These are phyloP conservation scores for Gloeophyllum trabeum DNA, from an alignment of 768 basidiomycete genomes.

Conservation along the genomic window DNA sequence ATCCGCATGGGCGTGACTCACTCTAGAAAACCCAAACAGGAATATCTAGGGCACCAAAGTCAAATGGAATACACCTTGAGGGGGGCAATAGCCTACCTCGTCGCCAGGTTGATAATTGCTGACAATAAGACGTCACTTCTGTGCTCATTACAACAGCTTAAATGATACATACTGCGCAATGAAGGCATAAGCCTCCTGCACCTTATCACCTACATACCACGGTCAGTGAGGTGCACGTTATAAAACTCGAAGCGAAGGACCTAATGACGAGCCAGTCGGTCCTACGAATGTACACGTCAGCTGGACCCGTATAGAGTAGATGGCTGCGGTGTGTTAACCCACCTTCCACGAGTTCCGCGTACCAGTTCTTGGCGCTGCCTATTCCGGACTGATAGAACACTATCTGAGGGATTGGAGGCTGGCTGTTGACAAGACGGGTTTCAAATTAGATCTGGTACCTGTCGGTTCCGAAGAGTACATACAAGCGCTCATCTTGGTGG, in stretches of 20 bases:
- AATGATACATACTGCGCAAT: constrained; percentile 53
- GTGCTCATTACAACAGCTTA: neutral
- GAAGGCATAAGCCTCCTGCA: constrained; percentile 73
- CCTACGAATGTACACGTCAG: too few species aligned
- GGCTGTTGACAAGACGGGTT: constrained; percentile 19
- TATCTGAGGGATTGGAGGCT: constrained; percentile 40
- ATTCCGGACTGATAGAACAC: constrained; percentile 59
- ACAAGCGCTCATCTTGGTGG: constrained; percentile 19
- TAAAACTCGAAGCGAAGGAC: constrained; percentile 18
- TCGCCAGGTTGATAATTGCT: constrained; percentile 67
- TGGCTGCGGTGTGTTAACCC: too few species aligned
- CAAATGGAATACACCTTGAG: constrained; percentile 2
- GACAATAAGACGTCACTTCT: neutral
- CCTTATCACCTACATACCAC: constrained; percentile 44
- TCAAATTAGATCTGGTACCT: constrained; percentile 19
- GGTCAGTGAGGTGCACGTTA: neutral
- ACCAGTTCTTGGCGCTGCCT: constrained; percentile 43
- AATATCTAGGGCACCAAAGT: constrained; percentile 38
- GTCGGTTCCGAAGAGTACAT: constrained; percentile 9
- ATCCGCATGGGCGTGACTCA: constrained; percentile 17
- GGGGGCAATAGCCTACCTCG: constrained; percentile 31
- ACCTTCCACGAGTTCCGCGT: constrained; percentile 54
- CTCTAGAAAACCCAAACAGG: constrained; percentile 69
- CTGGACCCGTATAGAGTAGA: too few species aligned
- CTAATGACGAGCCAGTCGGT: constrained; percentile 50